Conservation (phyloP, 306 rosid species). For the Sesbania bispinosa region DNA sequence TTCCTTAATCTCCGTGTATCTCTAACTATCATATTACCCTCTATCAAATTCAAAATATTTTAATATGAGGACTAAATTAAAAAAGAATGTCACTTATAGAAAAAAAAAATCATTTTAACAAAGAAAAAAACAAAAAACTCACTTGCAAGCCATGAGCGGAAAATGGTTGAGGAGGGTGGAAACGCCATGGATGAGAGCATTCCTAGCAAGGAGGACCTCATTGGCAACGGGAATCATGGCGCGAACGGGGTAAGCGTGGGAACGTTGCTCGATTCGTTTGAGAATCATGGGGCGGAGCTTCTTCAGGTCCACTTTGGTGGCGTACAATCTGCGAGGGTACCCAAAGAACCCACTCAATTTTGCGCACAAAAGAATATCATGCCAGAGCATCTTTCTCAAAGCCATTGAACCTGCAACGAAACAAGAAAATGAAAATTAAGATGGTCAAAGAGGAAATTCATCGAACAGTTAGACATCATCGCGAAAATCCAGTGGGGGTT, state of each 20-base stretch:
- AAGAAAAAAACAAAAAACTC: slow-evolving; percentile 11
- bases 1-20: too few relatives aligned
- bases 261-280: slow-evolving; percentile 59
- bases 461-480: slow-evolving; percentile 30
- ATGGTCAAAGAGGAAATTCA: slow-evolving; percentile 1
- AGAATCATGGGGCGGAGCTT: slow-evolving; percentile 71
- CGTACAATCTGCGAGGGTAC: slow-evolving; percentile 20
- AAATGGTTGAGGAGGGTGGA: slow-evolving; percentile 54
- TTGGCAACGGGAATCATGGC: slow-evolving; percentile 65
- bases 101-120: background rate
- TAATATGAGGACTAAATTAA: background rate
- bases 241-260: slow-evolving; percentile 53
- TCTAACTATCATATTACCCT: too few relatives aligned
- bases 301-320: slow-evolving; percentile 42
- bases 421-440: background rate
- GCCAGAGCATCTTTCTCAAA: slow-evolving; percentile 28
- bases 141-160: slow-evolving; percentile 81
- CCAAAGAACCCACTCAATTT: slow-evolving; percentile 5
- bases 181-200: slow-evolving; percentile 56
- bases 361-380: background rate
- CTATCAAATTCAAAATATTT: too few relatives aligned
- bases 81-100: background rate
- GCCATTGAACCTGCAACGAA: slow-evolving; percentile 37
- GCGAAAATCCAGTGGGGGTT: background rate
- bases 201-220: slow-evolving; percentile 58